phyloP scores from a whole-genome alignment of 2,329 filamentous ascomycete genomes.

The Colletotrichum caudatum region DNA sequence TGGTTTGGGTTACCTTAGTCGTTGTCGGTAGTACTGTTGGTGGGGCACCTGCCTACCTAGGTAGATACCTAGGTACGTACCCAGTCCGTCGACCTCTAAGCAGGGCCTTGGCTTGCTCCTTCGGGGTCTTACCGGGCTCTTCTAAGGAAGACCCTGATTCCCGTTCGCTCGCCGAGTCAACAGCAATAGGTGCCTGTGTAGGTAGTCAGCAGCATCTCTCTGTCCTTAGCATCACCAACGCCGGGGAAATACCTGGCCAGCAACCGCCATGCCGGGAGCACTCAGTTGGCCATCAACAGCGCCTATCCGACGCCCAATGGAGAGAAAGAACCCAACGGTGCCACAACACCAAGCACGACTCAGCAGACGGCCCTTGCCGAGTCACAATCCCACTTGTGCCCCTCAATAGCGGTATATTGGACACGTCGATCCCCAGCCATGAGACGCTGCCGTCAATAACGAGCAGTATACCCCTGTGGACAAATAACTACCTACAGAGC shows the following conservation, averaged over 20 bases:
- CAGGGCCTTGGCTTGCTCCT: conserved; percentile 2
- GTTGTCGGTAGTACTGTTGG: conserved; percentile 36
- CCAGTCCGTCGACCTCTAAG: conserved; percentile 12
- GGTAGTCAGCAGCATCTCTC: neutral
- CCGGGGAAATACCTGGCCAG: neutral
- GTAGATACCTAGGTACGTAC: too few relatives aligned
- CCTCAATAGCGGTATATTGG: conserved; percentile 30
- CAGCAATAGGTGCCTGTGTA: neutral
- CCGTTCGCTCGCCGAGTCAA: neutral
- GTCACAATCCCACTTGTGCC: conserved; percentile 29
- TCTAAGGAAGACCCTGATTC: conserved; percentile 7
- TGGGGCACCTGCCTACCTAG: conserved; percentile 10
- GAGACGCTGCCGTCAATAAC: neutral
- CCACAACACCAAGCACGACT: conserved; percentile 26
- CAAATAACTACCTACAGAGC: neutral
- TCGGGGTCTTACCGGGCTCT: neutral
- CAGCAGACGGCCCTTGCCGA: conserved; percentile 16
- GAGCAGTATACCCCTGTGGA: neutral
- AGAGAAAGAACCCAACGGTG: neutral
- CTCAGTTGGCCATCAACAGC: neutral
- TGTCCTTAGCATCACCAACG: neutral
- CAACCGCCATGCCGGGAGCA: neutral
- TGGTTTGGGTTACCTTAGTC: conserved; percentile 8
- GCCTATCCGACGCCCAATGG: conserved; percentile 12
- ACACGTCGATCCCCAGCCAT: conserved; percentile 14